Evolutionary conservation across 345 rosid species (phyloP).

Genomic region (Microcos paniculata): DNA sequence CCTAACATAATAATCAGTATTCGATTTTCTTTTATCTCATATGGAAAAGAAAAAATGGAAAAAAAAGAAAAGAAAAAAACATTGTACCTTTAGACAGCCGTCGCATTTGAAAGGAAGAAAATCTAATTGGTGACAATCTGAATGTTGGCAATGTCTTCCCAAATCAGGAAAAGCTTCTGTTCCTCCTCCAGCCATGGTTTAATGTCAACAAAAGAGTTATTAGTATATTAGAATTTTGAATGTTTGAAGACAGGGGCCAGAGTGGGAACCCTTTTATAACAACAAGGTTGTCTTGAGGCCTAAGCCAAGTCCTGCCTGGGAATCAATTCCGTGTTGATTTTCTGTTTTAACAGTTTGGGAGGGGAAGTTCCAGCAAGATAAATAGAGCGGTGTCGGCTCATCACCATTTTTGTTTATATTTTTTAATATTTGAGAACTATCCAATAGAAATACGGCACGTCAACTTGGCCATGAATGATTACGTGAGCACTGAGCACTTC

Average conservation of each 20-base stretch:
- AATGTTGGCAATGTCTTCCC: slow-evolving; percentile 70
- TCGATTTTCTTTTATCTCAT: not conserved
- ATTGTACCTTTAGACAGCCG: slow-evolving; percentile 58
- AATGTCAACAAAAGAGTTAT: not conserved
- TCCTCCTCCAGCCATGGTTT: slow-evolving; percentile 71
- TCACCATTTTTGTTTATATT: no score
- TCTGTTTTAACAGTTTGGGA: not conserved
- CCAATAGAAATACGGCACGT: not conserved
- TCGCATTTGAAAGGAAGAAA: slow-evolving; percentile 81
- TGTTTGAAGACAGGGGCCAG: not conserved
- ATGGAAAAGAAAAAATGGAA: not conserved
- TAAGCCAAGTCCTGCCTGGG: slow-evolving; percentile 35
- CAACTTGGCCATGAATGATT: no score
- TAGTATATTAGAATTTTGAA: not conserved
- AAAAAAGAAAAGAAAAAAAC: not conserved
- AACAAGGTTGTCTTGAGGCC: slow-evolving; percentile 37
- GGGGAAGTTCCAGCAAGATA: not conserved
- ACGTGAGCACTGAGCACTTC: not conserved
- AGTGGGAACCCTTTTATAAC: slow-evolving; percentile 3
- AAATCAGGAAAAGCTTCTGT: slow-evolving; percentile 88
- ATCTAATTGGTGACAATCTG: slow-evolving; percentile 77
- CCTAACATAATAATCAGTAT: not conserved
- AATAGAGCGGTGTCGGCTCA: slow-evolving; percentile 18
- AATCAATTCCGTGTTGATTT: slow-evolving; percentile 2
- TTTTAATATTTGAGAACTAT: not conserved